Percentiles rank a stretch among this genome's conserved stretches.
These are phyloP conservation scores for Trametopsis cervina DNA, from an alignment of 768 basidiomycete genomes.

Conservation along the genomic window DNA sequence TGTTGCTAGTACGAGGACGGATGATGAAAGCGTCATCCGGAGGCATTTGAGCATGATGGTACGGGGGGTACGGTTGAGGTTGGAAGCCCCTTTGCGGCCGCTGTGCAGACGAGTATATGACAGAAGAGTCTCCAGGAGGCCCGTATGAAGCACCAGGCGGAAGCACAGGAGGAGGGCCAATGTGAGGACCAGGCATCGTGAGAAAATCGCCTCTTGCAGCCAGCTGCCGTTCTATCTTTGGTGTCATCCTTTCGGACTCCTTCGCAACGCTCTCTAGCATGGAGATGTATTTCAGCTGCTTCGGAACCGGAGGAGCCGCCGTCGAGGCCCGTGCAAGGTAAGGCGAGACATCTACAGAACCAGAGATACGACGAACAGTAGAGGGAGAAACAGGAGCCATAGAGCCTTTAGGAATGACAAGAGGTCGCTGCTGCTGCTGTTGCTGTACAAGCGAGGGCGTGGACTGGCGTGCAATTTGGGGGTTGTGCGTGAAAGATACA, in stretches of 20 bases:
- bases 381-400: slow-evolving; percentile 14
- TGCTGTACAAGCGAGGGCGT: background rate
- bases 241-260: slow-evolving; percentile 62
- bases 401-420: slow-evolving; percentile 1
- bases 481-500: background rate
- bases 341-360: slow-evolving; percentile 60
- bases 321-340: slow-evolving; percentile 48
- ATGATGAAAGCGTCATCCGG: slow-evolving; percentile 25
- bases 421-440: slow-evolving; percentile 3
- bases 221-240: slow-evolving; percentile 18
- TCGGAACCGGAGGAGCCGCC: slow-evolving; percentile 51
- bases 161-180: background rate
- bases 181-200: background rate
- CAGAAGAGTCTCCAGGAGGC: slow-evolving; percentile 18
- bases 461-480: too few species aligned
- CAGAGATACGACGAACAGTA: slow-evolving; percentile 35
- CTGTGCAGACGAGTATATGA: slow-evolving; percentile 29
- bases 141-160: slow-evolving; percentile 22
- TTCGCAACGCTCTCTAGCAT: slow-evolving; percentile 66
- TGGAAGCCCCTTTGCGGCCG: slow-evolving; percentile 8
- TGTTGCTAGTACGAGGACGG: slow-evolving; percentile 31
- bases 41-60: slow-evolving; percentile 2
- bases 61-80: slow-evolving; percentile 11
- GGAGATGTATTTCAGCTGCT: slow-evolving; percentile 62
- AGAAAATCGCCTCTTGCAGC: background rate